Base-by-base conservation (phyloP, 1,284 basidiomycete genomes). In the Tilletia horrida region DNA sequence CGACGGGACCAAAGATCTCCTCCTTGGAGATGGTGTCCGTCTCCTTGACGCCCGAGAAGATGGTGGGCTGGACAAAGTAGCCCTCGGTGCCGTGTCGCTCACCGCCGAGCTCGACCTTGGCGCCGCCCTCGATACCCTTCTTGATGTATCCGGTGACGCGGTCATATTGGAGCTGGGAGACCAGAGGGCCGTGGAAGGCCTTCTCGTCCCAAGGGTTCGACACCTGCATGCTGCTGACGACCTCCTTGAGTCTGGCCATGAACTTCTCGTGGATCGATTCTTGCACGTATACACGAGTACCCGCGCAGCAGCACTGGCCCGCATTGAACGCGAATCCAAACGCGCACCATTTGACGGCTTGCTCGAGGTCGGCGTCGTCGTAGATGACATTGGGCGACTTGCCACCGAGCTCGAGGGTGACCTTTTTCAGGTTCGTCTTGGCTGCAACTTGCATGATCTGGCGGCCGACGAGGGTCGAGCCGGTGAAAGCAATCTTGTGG, bases 71-170 rank as follows among this genome's bases (percentile, higher is more conserved):
- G 68, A 83, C 76, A 61, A 80, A 87, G 83, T 84, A 86, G 45
- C 85, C 85, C 78, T 91, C 87, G 9, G 83, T 84, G 50, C 64
- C 92, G 90, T 78, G 88, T 57, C 89, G 87, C 70, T 87, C 86
- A 52, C 94, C 93, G 57, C 93, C 93, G 45, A 85, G 74, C 81
- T 89, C 86, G 35, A 93, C 85, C 18, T 83, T 93, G n/a, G 67
- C 75, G 59, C 93, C 93, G 67, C 93, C 93, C 62, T 87, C 76
- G 84, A 90, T 91, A 29, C 93, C 94, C 18, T 88, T 87, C 69
- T 92, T 83, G 83, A 97, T 93, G 86, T 92, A 94, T 62, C 84
- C 85, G 90, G 93, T 90, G 84, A 94, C 90, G 72, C 92, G 90
- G 82, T 97, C 92, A 76, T 90, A 91, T 83, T 97, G 94, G 27